A percentile compares a stretch with the other conserved stretches of the same genome.
phyloP scores from a whole-genome alignment of 2,329 filamentous ascomycete species.

The Raffaelea albimanens region DNA sequence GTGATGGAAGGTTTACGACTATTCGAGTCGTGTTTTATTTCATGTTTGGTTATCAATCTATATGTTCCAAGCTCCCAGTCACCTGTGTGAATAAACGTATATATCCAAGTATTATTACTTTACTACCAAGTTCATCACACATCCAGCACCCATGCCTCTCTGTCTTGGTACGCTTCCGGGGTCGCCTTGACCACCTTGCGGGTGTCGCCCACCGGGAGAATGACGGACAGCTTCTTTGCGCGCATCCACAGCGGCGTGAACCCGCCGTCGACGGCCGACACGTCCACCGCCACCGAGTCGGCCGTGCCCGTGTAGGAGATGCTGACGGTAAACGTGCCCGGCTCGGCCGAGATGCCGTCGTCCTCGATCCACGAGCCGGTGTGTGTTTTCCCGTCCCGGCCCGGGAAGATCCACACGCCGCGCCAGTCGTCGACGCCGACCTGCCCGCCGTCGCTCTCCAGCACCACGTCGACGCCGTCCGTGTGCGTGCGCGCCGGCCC shows the following conservation, averaged over 20 bases:
- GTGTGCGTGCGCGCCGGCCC: not conserved
- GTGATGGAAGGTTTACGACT: no score
- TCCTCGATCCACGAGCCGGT: constrained; percentile 26
- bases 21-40: no score
- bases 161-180: not conserved
- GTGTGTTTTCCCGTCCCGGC: not conserved
- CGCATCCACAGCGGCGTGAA: constrained; percentile 25
- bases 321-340: constrained; percentile 20
- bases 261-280: constrained; percentile 21
- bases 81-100: no score
- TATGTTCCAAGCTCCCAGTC: no score
- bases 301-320: constrained; percentile 14
- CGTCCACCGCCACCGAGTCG: constrained; percentile 17
- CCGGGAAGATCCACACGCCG: not conserved
- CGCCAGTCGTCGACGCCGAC: not conserved
- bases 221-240: constrained; percentile 16
- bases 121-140: not conserved
- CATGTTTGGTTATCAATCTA: no score
- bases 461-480: not conserved
- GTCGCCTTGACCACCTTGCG: constrained; percentile 13
- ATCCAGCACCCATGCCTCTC: not conserved
- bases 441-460: not conserved
- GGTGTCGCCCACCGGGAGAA: constrained; percentile 23
- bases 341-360: constrained; percentile 23
- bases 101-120: no score